These are phyloP conservation scores for Ophiostoma australiae DNA, from an alignment of 2,329 filamentous ascomycete species.

Conservation along the genomic window DNA sequence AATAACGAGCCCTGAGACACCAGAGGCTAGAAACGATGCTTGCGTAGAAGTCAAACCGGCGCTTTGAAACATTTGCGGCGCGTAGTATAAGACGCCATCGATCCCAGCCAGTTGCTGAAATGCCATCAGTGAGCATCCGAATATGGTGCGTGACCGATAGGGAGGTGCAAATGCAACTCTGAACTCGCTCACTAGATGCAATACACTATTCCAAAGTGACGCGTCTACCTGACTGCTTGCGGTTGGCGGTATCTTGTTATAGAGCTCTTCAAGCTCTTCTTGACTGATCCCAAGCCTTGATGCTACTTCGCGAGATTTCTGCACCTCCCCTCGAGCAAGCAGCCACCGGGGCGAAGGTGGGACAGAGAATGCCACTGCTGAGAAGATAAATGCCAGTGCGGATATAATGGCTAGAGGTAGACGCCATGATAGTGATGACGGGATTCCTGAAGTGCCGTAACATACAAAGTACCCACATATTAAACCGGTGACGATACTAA, in stretches of 20 bases:
- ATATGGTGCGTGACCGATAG: background rate
- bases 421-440: constrained; percentile 5
- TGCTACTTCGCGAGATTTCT: background rate
- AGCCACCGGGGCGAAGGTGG: constrained; percentile 12
- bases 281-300: background rate
- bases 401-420: background rate
- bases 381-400: background rate
- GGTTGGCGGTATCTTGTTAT: background rate
- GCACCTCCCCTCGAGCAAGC: constrained; percentile 2
- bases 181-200: background rate
- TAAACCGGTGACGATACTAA: background rate
- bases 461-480: constrained; percentile 13
- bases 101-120: constrained; percentile 15
- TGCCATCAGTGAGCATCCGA: constrained; percentile 14
- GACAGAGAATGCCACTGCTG: background rate
- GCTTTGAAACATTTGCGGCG: constrained; percentile 12
- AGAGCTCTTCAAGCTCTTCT: constrained; percentile 7
- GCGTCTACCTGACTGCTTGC: background rate
- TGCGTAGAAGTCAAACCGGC: constrained; percentile 2
- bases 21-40: constrained; percentile 7
- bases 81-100: constrained; percentile 12
- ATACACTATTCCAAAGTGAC: background rate
- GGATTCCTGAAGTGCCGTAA: background rate
- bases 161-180: background rate
- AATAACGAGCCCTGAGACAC: constrained; percentile 4